Evolutionary conservation across 495 filamentous ascomycete genomes (phyloP).

Genomic region (Amniculicola lignicola): DNA sequence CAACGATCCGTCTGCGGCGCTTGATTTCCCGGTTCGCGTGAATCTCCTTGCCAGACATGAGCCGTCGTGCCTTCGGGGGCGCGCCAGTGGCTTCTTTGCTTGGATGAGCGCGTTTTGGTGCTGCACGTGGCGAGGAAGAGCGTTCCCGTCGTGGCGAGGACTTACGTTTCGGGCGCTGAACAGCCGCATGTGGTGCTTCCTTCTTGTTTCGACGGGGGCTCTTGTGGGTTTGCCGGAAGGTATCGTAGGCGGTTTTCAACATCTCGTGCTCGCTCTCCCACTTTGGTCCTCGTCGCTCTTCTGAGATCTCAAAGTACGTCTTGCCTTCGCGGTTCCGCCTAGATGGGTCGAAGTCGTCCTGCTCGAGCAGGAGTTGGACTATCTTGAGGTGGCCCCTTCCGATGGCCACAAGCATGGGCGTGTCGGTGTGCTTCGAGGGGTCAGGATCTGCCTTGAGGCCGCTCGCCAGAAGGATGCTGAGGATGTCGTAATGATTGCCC

Average conservation of each 20-base stretch:
- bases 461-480: slow-evolving; percentile 80
- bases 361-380: slow-evolving; percentile 72
- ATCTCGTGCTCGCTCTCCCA: slow-evolving; percentile 89
- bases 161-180: slow-evolving; percentile 23
- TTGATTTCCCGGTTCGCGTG: slow-evolving; percentile 24
- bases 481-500: slow-evolving; percentile 82
- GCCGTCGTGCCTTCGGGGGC: slow-evolving; percentile 26
- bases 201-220: slow-evolving; percentile 41
- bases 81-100: slow-evolving; percentile 8
- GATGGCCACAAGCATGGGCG: slow-evolving; percentile 91
- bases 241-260: slow-evolving; percentile 74
- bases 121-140: slow-evolving; percentile 29
- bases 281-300: slow-evolving; percentile 72
- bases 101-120: slow-evolving; percentile 14
- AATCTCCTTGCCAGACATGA: slow-evolving; percentile 32
- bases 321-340: slow-evolving; percentile 59
- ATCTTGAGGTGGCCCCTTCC: slow-evolving; percentile 83
- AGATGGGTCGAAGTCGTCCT: slow-evolving; percentile 75
- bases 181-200: slow-evolving; percentile 12
- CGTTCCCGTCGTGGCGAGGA: slow-evolving; percentile 25
- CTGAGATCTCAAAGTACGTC: slow-evolving; percentile 80
- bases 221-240: slow-evolving; percentile 46
- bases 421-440: slow-evolving; percentile 66
- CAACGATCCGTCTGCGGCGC: slow-evolving; percentile 18
- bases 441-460: slow-evolving; percentile 70